Evolutionary conservation across 805 yeast species (phyloP), one percentile per base, ranked within the genome.

Genomic region (Ogataea angusta): DNA sequence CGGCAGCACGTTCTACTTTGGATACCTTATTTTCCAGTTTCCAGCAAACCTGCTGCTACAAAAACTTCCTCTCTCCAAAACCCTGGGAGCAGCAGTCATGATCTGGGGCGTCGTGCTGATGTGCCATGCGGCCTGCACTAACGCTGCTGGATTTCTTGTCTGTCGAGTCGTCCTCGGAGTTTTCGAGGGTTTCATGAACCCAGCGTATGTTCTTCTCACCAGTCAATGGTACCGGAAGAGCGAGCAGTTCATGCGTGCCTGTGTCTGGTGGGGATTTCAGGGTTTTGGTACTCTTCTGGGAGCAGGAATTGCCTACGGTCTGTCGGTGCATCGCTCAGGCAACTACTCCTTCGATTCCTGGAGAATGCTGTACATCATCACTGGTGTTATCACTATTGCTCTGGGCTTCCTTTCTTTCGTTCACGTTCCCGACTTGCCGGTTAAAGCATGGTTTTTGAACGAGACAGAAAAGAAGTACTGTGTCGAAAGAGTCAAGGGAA

Each of bases 111-210:
- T 69, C 6, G 54, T 74, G 18, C 59, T 74, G 15, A 70, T 74
- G 51, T 61, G 72, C 26, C 72, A 69, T 42, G 70, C 77, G 44
- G 66, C 69, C 2, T 72, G 76, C 34, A 48, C 46, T 30, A 72
- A 68, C 44, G 70, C 67, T 49, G 69, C 69, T 10, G 78, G 80
- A 21, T 63, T 76, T 2, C 60, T 68, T 21, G 67, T 65, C 2
- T 49, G 75, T 23, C 60, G 83, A 49, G 70, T 76, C 47, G 65
- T 74, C 40, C 54, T 77, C 21, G 85, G 83, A 63, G 33, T 67
- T 9, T 50, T 57, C 36, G 73, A 68, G 48, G 54, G 62, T 21
- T 54, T 53, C 17, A 51, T 60, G 12, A 52, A 57, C 18, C 67
- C 73, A 10, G 40, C 55, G 34, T 64, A 62, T 42, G 21, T 19